Evolutionary conservation across 2,329 filamentous ascomycete genomes (phyloP), one percentile per base, ranked within the genome.

Genomic region (Aspergillus intermedius): DNA sequence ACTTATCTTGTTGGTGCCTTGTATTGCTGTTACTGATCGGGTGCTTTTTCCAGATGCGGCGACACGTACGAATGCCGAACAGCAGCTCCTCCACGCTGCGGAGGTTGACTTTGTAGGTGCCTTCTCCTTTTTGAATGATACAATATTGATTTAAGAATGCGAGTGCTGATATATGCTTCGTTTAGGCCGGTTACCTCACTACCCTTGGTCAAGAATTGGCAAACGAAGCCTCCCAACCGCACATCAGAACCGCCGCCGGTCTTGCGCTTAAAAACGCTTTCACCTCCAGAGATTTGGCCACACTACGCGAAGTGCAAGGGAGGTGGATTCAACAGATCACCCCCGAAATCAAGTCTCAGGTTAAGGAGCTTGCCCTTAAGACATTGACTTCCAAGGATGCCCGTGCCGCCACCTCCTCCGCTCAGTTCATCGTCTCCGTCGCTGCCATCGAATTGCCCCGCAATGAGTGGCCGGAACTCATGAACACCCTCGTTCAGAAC

Each of bases 221-320:
- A 67, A 95, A 96, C 74, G 91, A 97, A 66, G 80, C 82, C 60
- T 84, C 87, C 58, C 79, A 87, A 66, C 81, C 87, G 57, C 82
- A 88, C 67, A 93, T 96, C 67, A 87, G 93, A 79, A 87, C 88
- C 60, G 91, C 93, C 60, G 93, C 93, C 62, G 93, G 91, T 82
- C 82, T 98, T 62, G 91, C 93, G 60, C 79, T 98, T 66, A 98
- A 98, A 77, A 98, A 98, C 79, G 87, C 93, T 64, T 97, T 98
- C 77, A 89, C 88, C 66, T 88, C 91, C 65, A 87, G 93, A 78
- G 93, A 98, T 73, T 85, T 85, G 65, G 77, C 83, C 64, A 86
- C 90, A 66, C 84, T 95, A 74, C 86, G 88, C 66, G 87, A 94
- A 69, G 82, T 97, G 50, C 93, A 97, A 75, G 80, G 83, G 66